These are phyloP conservation scores for Lentinula guzmanii DNA, from an alignment of 768 basidiomycete species.

Conservation along the genomic window DNA sequence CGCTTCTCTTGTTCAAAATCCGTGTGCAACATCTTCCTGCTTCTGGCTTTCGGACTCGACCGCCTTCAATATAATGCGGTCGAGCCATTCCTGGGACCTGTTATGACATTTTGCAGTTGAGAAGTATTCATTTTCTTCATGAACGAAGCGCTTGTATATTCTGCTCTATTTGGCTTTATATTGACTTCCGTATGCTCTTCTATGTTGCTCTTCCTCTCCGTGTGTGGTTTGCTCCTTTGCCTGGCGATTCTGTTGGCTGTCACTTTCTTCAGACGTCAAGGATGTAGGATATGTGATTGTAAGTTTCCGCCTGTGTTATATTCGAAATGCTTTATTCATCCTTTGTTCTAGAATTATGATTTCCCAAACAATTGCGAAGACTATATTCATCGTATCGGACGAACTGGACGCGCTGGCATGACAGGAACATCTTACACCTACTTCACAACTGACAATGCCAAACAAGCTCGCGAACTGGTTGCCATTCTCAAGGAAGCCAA, in stretches of 20 bases:
- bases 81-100: slow-evolving; percentile 32
- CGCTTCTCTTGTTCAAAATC: slow-evolving; percentile 10
- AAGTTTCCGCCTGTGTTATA: slow-evolving; percentile 25
- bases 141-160: slow-evolving; percentile 45
- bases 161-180: slow-evolving; percentile 5
- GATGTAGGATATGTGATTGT: slow-evolving; percentile 98
- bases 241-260: slow-evolving; percentile 23
- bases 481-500: slow-evolving; percentile 85
- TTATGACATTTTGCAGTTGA: slow-evolving; percentile 23
- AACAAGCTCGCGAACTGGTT: slow-evolving; percentile 89
- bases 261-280: slow-evolving; percentile 79
- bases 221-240: slow-evolving; percentile 24
- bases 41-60: slow-evolving; percentile 33
- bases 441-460: slow-evolving; percentile 95
- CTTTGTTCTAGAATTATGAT: slow-evolving; percentile 73
- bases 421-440: slow-evolving; percentile 93
- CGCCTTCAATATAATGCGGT: slow-evolving; percentile 27
- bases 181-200: slow-evolving; percentile 32
- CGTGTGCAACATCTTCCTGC: slow-evolving; percentile 25
- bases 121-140: slow-evolving; percentile 8
- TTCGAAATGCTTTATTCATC: slow-evolving; percentile 5
- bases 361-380: slow-evolving; percentile 98
- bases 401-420: slow-evolving; percentile 94
- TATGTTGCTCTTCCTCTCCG: slow-evolving; percentile 23
- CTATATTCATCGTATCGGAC: slow-evolving; percentile 98